Percentiles rank a stretch among this genome's conserved stretches.
Evolutionary conservation across 2,329 filamentous ascomycete species (phyloP).

Genomic region (Coniochaeta prunicola): DNA sequence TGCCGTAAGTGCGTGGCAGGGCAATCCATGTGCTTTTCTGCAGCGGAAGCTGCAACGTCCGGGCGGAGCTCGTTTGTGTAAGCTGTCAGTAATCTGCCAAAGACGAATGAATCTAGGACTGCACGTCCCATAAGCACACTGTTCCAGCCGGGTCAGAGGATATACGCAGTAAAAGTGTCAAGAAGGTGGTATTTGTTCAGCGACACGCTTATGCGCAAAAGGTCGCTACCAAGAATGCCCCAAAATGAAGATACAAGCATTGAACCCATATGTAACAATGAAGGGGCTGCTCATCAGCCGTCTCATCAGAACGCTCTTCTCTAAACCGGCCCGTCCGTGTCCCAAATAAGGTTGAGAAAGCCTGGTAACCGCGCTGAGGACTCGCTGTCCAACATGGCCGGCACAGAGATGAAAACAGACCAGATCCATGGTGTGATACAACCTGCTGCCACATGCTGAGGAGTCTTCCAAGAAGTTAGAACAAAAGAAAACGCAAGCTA

Average conservation of each 20-base stretch:
- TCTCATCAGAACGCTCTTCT: background rate
- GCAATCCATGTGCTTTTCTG: background rate
- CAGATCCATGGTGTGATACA: background rate
- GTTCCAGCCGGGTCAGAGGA: background rate
- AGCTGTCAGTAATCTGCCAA: background rate
- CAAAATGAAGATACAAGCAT: background rate
- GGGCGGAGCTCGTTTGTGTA: background rate
- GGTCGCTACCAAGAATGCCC: background rate
- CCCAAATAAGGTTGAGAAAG: background rate
- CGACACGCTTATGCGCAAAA: background rate
- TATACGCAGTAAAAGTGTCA: background rate
- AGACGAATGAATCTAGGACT: background rate
- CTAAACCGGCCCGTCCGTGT: background rate
- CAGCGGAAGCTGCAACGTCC: background rate
- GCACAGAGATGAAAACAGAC: background rate
- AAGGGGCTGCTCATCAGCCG: background rate
- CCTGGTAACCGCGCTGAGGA: background rate
- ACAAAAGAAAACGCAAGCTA: background rate
- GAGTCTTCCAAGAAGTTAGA: background rate
- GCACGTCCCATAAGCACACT: background rate
- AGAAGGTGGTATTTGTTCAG: background rate
- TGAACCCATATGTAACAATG: background rate
- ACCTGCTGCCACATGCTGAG: background rate
- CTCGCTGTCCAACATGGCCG: background rate
- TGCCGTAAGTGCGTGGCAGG: background rate